Conservation (phyloP, 2,329 filamentous ascomycete species). For the Colletotrichum horii region DNA sequence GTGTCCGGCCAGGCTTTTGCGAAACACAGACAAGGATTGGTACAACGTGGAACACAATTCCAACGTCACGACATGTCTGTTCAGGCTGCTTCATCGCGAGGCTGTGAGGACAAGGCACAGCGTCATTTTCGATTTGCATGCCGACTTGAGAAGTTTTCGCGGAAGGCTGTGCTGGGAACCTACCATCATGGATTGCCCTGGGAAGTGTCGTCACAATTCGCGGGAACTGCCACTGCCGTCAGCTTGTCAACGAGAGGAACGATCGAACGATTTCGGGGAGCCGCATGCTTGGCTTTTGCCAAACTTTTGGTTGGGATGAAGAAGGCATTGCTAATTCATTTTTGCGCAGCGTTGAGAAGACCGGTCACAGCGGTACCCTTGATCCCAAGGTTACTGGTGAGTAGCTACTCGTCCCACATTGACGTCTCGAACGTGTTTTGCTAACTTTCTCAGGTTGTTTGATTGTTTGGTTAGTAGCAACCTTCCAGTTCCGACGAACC, state of each 20-base stretch:
- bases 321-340: not conserved
- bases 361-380: constrained; percentile 96
- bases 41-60: not conserved
- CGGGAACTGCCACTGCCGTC: constrained; percentile 2
- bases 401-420: constrained; percentile 59
- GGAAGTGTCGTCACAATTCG: not conserved
- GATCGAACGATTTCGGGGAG: not conserved
- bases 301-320: not conserved
- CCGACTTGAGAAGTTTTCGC: not conserved
- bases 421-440: constrained; percentile 71
- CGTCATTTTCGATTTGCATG: not conserved
- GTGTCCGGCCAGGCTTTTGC: not conserved
- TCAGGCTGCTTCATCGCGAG: not conserved
- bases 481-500: not conserved
- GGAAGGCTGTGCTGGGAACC: not conserved
- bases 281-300: not conserved
- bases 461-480: constrained; percentile 21
- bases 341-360: constrained; percentile 79
- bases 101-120: not conserved
- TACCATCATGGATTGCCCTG: not conserved
- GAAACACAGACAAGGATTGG: not conserved
- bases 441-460: constrained; percentile 21
- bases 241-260: not conserved
- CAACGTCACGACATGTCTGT: not conserved
- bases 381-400: constrained; percentile 94